A percentile compares a stretch with the other conserved stretches of the same genome.
Evolutionary conservation across 805 yeast genomes (phyloP).

Genomic region (Wickerhamiella brachini): DNA sequence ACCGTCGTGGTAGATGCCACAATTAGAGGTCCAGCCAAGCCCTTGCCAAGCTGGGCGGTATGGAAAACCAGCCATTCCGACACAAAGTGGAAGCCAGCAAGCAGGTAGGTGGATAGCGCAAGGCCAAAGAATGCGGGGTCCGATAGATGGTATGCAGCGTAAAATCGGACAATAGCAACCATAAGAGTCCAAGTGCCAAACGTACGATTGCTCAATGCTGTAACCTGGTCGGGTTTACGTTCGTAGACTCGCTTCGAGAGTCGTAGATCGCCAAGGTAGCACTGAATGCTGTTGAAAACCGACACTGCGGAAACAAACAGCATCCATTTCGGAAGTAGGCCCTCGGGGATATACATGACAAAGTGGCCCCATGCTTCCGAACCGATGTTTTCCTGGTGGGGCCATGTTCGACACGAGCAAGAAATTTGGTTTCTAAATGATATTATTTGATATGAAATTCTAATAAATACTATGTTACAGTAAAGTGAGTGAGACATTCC

Average conservation of each 20-base stretch:
- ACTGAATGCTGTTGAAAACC: constrained; percentile 76
- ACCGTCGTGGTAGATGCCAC: constrained; percentile 58
- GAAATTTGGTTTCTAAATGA: too few relatives aligned
- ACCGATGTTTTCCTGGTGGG: too few relatives aligned
- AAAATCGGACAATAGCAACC: constrained; percentile 69
- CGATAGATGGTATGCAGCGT: constrained; percentile 67
- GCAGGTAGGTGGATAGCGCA: constrained; percentile 62
- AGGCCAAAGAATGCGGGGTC: constrained; percentile 63
- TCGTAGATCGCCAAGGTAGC: constrained; percentile 59
- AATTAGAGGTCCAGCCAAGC: constrained; percentile 76
- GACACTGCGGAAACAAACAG: constrained; percentile 80
- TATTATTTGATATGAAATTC: too few relatives aligned
- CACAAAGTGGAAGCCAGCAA: constrained; percentile 76
- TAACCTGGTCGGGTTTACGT: constrained; percentile 43
- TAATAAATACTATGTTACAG: constrained; percentile 22
- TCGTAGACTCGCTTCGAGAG: constrained; percentile 74
- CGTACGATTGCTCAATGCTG: constrained; percentile 72
- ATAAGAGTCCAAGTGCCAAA: constrained; percentile 97
- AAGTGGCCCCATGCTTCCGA: too few relatives aligned
- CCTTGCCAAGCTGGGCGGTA: constrained; percentile 76
- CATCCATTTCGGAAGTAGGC: constrained; percentile 63
- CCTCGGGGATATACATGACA: constrained; percentile 20
- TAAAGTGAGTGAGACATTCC: constrained; percentile 78
- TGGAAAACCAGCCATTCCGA: constrained; percentile 68
- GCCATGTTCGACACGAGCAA: too few relatives aligned